Base-by-base conservation (phyloP, 768 basidiomycete species). In the Grammothele lineata region DNA sequence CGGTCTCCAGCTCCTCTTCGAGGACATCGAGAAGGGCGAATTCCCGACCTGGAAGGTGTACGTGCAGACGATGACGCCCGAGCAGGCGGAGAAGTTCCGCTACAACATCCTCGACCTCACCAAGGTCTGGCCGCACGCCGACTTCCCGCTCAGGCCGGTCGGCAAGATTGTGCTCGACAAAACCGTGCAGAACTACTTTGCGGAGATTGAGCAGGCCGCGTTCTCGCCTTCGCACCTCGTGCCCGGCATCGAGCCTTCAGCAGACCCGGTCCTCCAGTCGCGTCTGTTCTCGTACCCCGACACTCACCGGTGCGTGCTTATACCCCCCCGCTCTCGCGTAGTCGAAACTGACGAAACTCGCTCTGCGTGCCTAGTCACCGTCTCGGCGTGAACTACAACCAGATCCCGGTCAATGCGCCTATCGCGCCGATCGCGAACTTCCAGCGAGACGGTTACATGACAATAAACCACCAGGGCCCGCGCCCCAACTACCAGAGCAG, bases 211-310 rank as follows among this genome's bases (percentile, higher is more conserved):
- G 66, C 92, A 97, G 72, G 73, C 70, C 49, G 92, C 92, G 2
- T 94, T 91, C 75, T 80, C 91, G 17, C 94, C 94, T 0, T 87
- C 90, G 0, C 94, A 97, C 66, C 70, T 81, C 40, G 65, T 95
- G 9, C 90, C 88, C 1, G 94, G 92, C 67, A 80, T 93, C 55
- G 94, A 96, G 72, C 78, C 92, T 33, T 85, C 88, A 4, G 80
- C 84, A 18, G 94, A 98, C 68, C 94, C 94, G 19, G 89, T 97
- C 57, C 76, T 97, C 54, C 93, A 97, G 64, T 87, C 88, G 18
- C 89, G 94, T 45, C 78, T 96, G 39, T 97, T 96, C 82, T 90
- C 91, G 4, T 98, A 98, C 74, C 85, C 86, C 3, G 88, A 91
- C 62, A 89, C 88, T 30, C 87, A 90, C 63, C 48, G 55, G 54